These are phyloP conservation scores for Cylindrotheca fusiformis DNA, from an alignment of 108 stramenopile genomes.

Conservation along the genomic window DNA sequence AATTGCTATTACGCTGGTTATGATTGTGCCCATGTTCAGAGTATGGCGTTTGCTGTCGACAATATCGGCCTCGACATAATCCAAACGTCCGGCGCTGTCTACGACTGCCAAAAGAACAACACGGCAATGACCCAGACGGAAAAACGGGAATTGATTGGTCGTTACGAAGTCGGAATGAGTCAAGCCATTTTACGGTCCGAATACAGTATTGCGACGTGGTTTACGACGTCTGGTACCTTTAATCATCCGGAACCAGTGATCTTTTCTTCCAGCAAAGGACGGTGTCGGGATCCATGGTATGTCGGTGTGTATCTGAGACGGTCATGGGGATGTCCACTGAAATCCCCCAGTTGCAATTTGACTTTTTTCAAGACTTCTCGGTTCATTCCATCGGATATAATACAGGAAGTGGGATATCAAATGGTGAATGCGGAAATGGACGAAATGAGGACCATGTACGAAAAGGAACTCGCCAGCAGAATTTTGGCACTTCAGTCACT, in stretches of 20 bases:
- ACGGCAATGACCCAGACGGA: not conserved
- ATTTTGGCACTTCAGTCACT: not conserved
- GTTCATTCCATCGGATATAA: conserved; percentile 8
- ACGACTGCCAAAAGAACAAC: conserved; percentile 32
- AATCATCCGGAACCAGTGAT: not conserved
- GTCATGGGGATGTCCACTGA: conserved; percentile 34
- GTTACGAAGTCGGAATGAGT: conserved; percentile 54
- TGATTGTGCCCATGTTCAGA: conserved; percentile 20
- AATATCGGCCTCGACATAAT: not conserved
- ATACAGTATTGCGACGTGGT: conserved; percentile 16
- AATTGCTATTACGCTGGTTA: conserved; percentile 22
- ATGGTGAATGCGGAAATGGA: not conserved
- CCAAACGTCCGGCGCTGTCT: conserved; percentile 11
- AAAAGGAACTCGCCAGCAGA: not conserved
- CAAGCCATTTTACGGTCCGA: conserved; percentile 27
- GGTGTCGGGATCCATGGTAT: not conserved
- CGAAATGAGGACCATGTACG: not conserved
- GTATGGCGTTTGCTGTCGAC: not conserved
- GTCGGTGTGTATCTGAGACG: conserved; percentile 1
- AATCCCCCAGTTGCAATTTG: conserved; percentile 43
- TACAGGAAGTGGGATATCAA: not conserved
- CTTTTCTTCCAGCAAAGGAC: not conserved
- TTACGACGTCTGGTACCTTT: not conserved
- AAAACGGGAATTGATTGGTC: conserved; percentile 18
- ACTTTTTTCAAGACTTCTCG: conserved; percentile 51